Evolutionary conservation across 768 basidiomycete genomes (phyloP), one percentile per base, ranked within the genome.

Genomic region (Trametes maxima): DNA sequence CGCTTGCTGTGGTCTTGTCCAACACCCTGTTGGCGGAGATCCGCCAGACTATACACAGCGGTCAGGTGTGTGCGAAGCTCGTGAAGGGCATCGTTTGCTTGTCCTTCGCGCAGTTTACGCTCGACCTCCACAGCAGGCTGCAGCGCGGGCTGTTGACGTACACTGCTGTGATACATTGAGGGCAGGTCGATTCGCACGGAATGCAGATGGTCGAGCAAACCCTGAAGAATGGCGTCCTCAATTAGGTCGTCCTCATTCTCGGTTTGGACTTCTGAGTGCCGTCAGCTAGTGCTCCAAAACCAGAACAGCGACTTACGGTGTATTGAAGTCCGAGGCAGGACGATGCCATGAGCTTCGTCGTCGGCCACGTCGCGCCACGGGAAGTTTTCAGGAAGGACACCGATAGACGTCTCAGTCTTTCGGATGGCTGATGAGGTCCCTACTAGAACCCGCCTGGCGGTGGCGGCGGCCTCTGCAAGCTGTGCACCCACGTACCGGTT

Each of bases 31-130:
- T 19, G 21, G 5, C 24, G n/a, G 21, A 25, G 45, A 16, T 36
- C 33, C 7, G 33, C 40, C 0, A 40, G 42, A 19, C 33, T 16
- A 8, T 42, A 51, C 16, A 24, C 24, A 2, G 48, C 47, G 24
- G 50, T 59, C 1, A 59, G 24, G 12, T 59, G 48, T 5, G 37
- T 44, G 3, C 57, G 57, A 5, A 59, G 24, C 39, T 43, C 24
- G 17, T 49, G 48, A 2, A 59, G 35, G 2, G 57, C 57, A 19
- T 59, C 57, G 48, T 59, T 59, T 6, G 57, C 57, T 36, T 59
- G 48, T 6, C 57, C 57, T 39, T 50, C 49, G 14, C 57, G 39
- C 8, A 59, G 57, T 2, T 24, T 33, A 3, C 45, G 45, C n/a
- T 57, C 56, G 14, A 57, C 13, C 14, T 33, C 48, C 10, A 25